phyloP scores from a whole-genome alignment of 441 rosid species.

The Corymbia calophylla region DNA sequence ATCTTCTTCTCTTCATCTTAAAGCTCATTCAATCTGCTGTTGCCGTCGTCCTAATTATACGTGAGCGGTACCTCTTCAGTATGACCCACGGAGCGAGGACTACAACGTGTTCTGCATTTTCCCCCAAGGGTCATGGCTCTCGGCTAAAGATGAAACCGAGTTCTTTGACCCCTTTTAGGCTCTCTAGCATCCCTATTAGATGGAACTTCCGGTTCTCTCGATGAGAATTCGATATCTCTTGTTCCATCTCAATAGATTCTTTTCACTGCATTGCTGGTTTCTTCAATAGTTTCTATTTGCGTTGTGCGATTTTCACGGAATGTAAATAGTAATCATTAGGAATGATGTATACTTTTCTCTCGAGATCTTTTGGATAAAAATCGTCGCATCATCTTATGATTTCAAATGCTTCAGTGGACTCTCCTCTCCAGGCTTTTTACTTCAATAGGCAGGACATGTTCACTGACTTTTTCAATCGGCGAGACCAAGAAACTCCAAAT shows the following conservation, averaged over 20 bases:
- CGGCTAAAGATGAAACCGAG: background rate
- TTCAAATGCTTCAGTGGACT: background rate
- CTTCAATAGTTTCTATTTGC: background rate
- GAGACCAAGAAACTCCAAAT: background rate
- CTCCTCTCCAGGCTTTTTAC: background rate
- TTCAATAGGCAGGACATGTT: background rate
- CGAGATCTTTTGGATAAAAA: rapidly evolving
- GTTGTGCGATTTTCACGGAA: rapidly evolving
- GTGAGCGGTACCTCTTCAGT: background rate
- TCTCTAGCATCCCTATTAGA: background rate
- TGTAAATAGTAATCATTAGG: background rate
- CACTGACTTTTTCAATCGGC: background rate
- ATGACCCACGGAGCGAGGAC: background rate
- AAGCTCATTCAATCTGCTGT: background rate
- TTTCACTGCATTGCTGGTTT: no score
- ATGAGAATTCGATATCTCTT: rapidly evolving
- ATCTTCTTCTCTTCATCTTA: background rate
- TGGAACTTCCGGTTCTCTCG: background rate
- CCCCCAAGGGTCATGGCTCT: background rate
- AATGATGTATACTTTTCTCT: rapidly evolving
- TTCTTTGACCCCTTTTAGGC: background rate
- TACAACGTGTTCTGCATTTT: background rate
- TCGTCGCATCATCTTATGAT: rapidly evolving
- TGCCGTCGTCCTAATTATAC: background rate
- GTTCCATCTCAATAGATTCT: background rate